phyloP scores from a whole-genome alignment of 169 alveolate species.

The Plasmodium inui region DNA sequence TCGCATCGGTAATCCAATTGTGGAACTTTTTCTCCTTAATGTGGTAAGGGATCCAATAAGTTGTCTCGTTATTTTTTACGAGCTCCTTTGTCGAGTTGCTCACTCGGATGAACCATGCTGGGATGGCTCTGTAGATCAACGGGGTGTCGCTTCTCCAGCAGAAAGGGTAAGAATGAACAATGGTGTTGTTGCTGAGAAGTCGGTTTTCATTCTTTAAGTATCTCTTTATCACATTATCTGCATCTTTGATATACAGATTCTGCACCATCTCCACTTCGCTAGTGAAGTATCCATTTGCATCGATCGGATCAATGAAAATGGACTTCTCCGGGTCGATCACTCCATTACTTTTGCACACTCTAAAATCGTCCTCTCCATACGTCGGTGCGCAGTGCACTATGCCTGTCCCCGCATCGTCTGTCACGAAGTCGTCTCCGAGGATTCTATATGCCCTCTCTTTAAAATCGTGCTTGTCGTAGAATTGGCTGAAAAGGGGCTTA shows the following conservation, averaged over 20 bases:
- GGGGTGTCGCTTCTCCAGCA: conserved; percentile 99
- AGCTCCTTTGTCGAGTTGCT: conserved; percentile 94
- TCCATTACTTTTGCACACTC: conserved; percentile 83
- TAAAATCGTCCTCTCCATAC: conserved; percentile 97
- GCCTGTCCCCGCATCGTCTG: conserved; percentile 96
- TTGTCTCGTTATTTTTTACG: conserved; percentile 89
- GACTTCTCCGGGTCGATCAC: conserved; percentile 80
- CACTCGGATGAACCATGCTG: conserved; percentile 99
- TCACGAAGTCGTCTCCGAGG: conserved; percentile 94
- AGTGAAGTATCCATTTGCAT: conserved; percentile 92
- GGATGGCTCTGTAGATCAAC: conserved; percentile 97
- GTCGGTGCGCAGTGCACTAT: conserved; percentile 98
- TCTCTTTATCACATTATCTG: conserved; percentile 94
- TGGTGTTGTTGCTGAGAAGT: conserved; percentile 87
- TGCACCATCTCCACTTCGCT: conserved; percentile 86
- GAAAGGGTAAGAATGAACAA: conserved; percentile 97
- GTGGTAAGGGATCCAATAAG: conserved; percentile 97
- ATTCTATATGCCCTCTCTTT: conserved; percentile 81
- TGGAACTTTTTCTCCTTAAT: conserved; percentile 98
- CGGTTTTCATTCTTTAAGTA: conserved; percentile 88
- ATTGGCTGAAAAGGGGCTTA: conserved; percentile 94
- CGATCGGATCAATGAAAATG: conserved; percentile 88
- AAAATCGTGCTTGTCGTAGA: conserved; percentile 77
- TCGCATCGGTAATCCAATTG: conserved; percentile 99
- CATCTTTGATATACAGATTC: conserved; percentile 95